Percentiles rank a stretch among this genome's conserved stretches.
These are phyloP conservation scores for Pontederia paniculata DNA, from an alignment of 176 grass and related monocot genomes.

Conservation along the genomic window DNA sequence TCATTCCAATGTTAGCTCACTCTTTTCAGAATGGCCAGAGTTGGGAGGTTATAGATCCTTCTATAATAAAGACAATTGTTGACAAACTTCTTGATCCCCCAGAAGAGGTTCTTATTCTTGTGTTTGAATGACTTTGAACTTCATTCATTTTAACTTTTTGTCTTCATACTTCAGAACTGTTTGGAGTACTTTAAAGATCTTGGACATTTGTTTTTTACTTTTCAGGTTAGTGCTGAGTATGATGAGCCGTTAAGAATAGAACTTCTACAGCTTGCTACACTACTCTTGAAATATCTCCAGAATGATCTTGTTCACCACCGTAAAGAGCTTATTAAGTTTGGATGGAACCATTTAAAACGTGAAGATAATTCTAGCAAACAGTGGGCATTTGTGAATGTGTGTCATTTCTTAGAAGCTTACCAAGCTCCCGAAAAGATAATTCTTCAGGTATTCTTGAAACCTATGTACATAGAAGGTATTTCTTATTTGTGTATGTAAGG, in stretches of 20 bases:
- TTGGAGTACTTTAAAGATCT: slow-evolving; percentile 2
- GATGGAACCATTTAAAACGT: slow-evolving; percentile 99
- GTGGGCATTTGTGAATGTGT: slow-evolving; percentile 99
- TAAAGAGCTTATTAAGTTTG: slow-evolving; percentile 98
- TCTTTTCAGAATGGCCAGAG: slow-evolving; percentile 95
- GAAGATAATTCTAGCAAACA: slow-evolving; percentile 99
- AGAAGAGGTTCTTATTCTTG: slow-evolving; percentile 72
- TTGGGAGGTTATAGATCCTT: slow-evolving; percentile 92
- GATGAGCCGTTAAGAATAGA: slow-evolving; percentile 96
- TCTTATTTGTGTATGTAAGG: too few relatives aligned
- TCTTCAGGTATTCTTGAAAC: slow-evolving; percentile 47
- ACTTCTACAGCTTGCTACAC: slow-evolving; percentile 90
- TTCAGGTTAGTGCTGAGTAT: slow-evolving; percentile 90
- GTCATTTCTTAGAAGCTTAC: slow-evolving; percentile 96
- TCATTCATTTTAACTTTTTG: background rate
- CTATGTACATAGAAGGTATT: slow-evolving; percentile 7
- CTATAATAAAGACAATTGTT: slow-evolving; percentile 89
- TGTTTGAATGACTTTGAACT: background rate
- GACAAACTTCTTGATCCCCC: slow-evolving; percentile 98
- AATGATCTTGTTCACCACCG: slow-evolving; percentile 87
- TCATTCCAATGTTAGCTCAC: slow-evolving; percentile 97
- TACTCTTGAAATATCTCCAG: slow-evolving; percentile 97
- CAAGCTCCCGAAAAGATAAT: slow-evolving; percentile 99
- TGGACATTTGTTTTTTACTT: slow-evolving; percentile 15
- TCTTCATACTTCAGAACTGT: slow-evolving; percentile 6